Evolutionary conservation across 163 green algal genomes (phyloP).

Genomic region (Scenedesmus sp.): DNA sequence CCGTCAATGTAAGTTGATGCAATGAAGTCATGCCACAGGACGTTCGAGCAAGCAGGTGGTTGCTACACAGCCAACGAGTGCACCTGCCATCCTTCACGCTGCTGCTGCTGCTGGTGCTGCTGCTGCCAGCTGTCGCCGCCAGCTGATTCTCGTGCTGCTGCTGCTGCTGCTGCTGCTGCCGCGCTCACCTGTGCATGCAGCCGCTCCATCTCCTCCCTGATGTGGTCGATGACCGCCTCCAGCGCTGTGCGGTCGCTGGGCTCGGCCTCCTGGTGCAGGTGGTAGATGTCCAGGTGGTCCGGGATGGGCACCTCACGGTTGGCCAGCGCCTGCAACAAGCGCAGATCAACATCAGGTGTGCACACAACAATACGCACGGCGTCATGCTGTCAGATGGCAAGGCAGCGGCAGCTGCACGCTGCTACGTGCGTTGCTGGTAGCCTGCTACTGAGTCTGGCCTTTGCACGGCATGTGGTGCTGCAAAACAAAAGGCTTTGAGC

Average conservation of each 20-base stretch:
- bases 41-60: no score
- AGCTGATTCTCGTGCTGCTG: no score
- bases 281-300: constrained; percentile 81
- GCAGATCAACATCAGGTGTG: no score
- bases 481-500: no score
- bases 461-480: no score
- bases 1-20: no score
- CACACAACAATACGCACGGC: neutral
- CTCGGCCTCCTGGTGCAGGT: constrained; percentile 80
- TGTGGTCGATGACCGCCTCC: constrained; percentile 61
- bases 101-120: neutral
- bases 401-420: no score
- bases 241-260: constrained; percentile 74
- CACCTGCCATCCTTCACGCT: no score
- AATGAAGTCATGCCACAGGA: no score
- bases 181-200: constrained; percentile 38
- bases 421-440: neutral
- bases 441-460: no score
- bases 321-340: neutral
- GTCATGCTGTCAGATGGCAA: no score
- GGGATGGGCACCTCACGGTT: constrained; percentile 75
- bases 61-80: no score
- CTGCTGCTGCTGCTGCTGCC: neutral
- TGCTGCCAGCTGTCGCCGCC: neutral
- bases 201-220: constrained; percentile 47